Evolutionary conservation across 306 rosid species (phyloP).

Genomic region (Acacia confusa): DNA sequence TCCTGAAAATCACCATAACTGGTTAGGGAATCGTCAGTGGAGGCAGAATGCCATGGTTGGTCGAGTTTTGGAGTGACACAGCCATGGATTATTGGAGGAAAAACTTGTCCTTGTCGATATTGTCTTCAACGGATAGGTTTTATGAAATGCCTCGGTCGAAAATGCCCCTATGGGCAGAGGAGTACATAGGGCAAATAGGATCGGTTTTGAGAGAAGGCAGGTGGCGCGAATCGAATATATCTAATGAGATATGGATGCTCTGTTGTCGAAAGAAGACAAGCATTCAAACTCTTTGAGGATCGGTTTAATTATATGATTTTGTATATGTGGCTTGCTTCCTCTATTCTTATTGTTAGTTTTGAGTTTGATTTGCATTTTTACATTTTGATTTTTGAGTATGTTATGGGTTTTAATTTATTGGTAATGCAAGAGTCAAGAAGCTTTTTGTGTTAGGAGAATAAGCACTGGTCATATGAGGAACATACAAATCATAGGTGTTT

Average conservation of each 20-base stretch:
- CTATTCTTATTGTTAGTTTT: no score
- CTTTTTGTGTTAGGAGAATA: no score
- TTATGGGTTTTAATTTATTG: no score
- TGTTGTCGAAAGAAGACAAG: slow-evolving; percentile 69
- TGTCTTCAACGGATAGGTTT: slow-evolving; percentile 77
- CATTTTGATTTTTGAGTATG: no score
- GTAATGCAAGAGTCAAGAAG: no score
- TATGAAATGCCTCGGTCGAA: slow-evolving; percentile 55
- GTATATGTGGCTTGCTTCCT: no score
- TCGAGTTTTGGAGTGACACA: slow-evolving; percentile 93
- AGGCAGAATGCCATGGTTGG: slow-evolving; percentile 89
- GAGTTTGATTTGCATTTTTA: no score
- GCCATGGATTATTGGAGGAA: slow-evolving; percentile 74
- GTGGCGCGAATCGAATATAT: slow-evolving; percentile 80
- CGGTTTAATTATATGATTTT: no score
- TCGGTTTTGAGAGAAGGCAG: slow-evolving; percentile 62
- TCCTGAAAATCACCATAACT: background rate
- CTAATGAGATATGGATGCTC: slow-evolving; percentile 80
- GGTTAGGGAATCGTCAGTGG: slow-evolving; percentile 50
- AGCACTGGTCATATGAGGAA: no score
- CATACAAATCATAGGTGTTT: no score
- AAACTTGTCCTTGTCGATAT: slow-evolving; percentile 45
- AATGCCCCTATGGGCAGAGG: slow-evolving; percentile 78
- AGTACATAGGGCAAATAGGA: slow-evolving; percentile 69
- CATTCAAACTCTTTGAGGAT: slow-evolving; percentile 72